Evolutionary conservation across 1,139 yeast genomes (phyloP).

Genomic region (Meyerozyma athensensis): DNA sequence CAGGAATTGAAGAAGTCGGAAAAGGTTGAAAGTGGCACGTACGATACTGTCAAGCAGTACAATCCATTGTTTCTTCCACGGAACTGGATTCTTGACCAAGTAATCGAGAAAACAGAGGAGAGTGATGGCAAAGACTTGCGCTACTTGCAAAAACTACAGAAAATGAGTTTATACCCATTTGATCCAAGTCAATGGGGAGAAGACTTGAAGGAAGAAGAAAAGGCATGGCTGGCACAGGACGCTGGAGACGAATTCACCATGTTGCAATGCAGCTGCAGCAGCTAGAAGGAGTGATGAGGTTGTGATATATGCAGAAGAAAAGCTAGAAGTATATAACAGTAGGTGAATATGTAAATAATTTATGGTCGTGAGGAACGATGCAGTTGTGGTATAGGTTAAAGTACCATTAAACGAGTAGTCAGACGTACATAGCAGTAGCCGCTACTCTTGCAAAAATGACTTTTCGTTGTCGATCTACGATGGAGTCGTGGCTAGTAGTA

Average conservation of each 20-base stretch:
- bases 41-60: constrained; percentile 29
- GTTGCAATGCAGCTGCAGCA: constrained; percentile 65
- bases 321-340: too few species aligned
- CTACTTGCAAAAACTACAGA: constrained; percentile 49
- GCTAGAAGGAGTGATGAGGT: too few species aligned
- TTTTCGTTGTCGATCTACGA: too few species aligned
- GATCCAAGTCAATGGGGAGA: constrained; percentile 60
- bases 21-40: constrained; percentile 21
- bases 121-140: constrained; percentile 31
- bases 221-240: constrained; percentile 49
- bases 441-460: too few species aligned
- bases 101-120: constrained; percentile 48
- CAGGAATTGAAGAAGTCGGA: constrained; percentile 30
- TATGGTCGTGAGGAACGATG: too few species aligned
- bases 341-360: too few species aligned
- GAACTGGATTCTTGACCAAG: constrained; percentile 85
- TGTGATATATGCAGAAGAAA: too few species aligned
- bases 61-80: constrained; percentile 85
- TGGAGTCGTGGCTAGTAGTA: too few species aligned
- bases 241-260: constrained; percentile 45
- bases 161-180: constrained; percentile 63
- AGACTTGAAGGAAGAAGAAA: constrained; percentile 51
- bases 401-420: too few species aligned
- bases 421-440: too few species aligned
- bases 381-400: too few species aligned